These are phyloP conservation scores for Stachybotrys chlorohalonatus DNA, from an alignment of 2,329 filamentous ascomycete genomes.

Conservation along the genomic window DNA sequence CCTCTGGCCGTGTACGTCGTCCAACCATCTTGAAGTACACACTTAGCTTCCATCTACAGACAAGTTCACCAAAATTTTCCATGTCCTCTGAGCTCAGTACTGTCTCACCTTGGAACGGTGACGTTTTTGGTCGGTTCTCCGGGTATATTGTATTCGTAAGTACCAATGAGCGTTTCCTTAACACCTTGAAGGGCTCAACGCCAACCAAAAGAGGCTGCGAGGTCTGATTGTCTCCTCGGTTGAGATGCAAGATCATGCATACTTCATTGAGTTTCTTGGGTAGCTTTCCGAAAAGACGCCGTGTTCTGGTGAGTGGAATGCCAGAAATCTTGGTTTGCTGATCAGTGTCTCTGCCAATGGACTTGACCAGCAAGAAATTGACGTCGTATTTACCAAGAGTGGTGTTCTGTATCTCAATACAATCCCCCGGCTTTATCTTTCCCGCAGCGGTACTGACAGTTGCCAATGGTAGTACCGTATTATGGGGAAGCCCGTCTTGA, in stretches of 20 bases:
- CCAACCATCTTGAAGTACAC: conserved; percentile 13
- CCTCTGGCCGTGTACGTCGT: conserved; percentile 13
- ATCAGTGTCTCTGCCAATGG: conserved; percentile 23
- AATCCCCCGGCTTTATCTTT: conserved; percentile 11
- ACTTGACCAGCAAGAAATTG: conserved; percentile 31
- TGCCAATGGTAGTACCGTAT: conserved; percentile 13
- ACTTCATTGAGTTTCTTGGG: conserved; percentile 32
- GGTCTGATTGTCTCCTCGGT: conserved; percentile 24
- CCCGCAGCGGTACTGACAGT: conserved; percentile 3
- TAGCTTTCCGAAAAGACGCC: conserved; percentile 25
- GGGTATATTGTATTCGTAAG: conserved; percentile 48
- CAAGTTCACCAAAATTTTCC: conserved; percentile 26
- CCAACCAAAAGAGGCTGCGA: conserved; percentile 26
- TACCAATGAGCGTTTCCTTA: conserved; percentile 31
- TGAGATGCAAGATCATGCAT: conserved; percentile 24
- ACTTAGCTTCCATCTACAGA: conserved; percentile 41
- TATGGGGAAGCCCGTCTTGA: conserved; percentile 5
- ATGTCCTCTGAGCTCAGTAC: conserved; percentile 2
- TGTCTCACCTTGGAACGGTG: background rate
- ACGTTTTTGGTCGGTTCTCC: conserved; percentile 10
- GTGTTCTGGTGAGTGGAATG: conserved; percentile 24
- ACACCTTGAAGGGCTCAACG: conserved; percentile 27
- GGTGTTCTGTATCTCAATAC: conserved; percentile 17
- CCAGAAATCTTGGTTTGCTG: conserved; percentile 17
- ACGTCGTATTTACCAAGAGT: conserved; percentile 14